Evolutionary conservation across 2,329 filamentous ascomycete species (phyloP).

Genomic region (Fusarium anguioides): DNA sequence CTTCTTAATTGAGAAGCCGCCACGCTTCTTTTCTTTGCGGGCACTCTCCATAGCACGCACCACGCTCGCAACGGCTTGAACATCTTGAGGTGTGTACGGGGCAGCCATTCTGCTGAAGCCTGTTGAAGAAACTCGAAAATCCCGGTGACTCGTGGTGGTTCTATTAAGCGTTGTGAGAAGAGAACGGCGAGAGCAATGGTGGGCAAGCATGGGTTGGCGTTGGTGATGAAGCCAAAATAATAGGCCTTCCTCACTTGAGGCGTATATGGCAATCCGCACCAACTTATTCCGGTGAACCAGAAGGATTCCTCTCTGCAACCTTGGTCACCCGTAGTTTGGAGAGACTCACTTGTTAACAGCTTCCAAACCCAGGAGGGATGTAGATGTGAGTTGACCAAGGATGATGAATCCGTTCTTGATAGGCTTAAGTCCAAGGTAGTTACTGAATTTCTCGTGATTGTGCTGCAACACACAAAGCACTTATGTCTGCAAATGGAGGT

Average conservation of each 20-base stretch:
- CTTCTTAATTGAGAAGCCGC: slow-evolving; percentile 80
- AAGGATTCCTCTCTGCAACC: not conserved
- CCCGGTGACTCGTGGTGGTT: not conserved
- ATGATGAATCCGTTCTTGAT: not conserved
- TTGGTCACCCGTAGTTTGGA: not conserved
- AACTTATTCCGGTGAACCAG: not conserved
- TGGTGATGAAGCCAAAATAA: not conserved
- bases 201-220: slow-evolving; percentile 1
- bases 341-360: slow-evolving; percentile 10
- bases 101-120: slow-evolving; percentile 47
- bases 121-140: not conserved
- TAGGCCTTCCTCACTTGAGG: slow-evolving; percentile 4
- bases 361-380: not conserved
- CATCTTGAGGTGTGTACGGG: slow-evolving; percentile 77
- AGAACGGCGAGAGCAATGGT: not conserved
- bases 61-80: slow-evolving; percentile 73
- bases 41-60: slow-evolving; percentile 70
- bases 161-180: slow-evolving; percentile 23
- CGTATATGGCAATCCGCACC: not conserved
- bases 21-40: slow-evolving; percentile 65
- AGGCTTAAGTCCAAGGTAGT: no score
- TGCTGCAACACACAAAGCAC: not conserved
- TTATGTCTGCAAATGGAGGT: not conserved
- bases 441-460: not conserved
- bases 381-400: not conserved